These are phyloP conservation scores for Cladophialophora immunda DNA, from an alignment of 2,329 filamentous ascomycete genomes.

Conservation along the genomic window DNA sequence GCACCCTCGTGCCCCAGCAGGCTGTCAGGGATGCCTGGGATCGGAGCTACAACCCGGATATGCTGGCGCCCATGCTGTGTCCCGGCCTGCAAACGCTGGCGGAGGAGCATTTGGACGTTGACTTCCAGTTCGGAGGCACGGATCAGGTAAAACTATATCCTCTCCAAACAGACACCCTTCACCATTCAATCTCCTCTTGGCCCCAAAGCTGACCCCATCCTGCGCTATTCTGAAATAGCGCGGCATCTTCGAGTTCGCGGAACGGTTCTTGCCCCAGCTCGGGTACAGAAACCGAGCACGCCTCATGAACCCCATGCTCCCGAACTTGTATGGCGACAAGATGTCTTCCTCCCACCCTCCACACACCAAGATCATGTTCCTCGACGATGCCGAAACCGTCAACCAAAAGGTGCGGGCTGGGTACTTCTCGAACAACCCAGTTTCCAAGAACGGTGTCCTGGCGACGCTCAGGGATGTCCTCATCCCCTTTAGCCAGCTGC, in stretches of 20 bases:
- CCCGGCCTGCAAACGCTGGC: not conserved
- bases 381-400: not conserved
- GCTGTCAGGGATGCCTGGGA: not conserved
- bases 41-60: slow-evolving; percentile 6
- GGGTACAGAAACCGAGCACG: not conserved
- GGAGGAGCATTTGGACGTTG: slow-evolving; percentile 1
- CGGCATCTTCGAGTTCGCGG: not conserved
- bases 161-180: too few species aligned
- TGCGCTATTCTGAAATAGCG: not conserved
- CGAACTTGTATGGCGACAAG: slow-evolving; percentile 4
- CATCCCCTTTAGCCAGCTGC: not conserved
- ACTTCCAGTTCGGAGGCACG: not conserved
- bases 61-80: not conserved
- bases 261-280: not conserved
- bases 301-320: slow-evolving; percentile 3
- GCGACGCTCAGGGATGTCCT: slow-evolving; percentile 3
- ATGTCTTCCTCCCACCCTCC: not conserved
- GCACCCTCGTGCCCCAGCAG: slow-evolving; percentile 3
- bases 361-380: slow-evolving; percentile 6
- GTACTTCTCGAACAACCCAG: not conserved
- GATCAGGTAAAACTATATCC: not conserved
- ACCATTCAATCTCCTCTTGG: too few species aligned
- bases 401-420: not conserved
- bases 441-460: not conserved
- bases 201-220: too few species aligned